Evolutionary conservation across 2,329 filamentous ascomycete genomes (phyloP), one percentile per base, ranked within the genome.

Genomic region (Claviceps purpurea): DNA sequence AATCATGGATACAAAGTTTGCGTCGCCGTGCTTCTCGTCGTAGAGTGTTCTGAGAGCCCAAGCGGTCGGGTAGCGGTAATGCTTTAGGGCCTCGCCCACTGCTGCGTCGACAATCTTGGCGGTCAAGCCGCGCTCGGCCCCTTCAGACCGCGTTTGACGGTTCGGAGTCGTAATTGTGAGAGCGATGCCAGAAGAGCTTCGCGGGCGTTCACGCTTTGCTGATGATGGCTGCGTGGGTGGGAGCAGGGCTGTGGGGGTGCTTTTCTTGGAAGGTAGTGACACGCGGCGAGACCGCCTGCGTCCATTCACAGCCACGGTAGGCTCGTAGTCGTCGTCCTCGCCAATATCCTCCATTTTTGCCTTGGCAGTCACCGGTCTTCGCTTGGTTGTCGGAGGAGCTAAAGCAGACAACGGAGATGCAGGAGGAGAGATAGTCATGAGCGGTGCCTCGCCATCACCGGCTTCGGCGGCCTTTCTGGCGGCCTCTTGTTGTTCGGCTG

Each of bases 41-140:
- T 80, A 83, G 54, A 82, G 69, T 14, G 72, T 74, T 50, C 78
- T 72, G 54, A 84, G 68, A 43, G 80, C 79, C 69, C 74, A 83
- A 2, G 80, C 81, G 8, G 79, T 83, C 51, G 78, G 77, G 61
- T 79, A 82, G 54, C 77, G 76, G 55, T 71, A 70, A 60, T 77
- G 72, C 54, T 71, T 67, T 48, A 84, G 64, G 5, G 79, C 79
- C 59, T 80, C 73, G 10, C 79, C 73, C 34, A 82, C 76, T n/a
- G 78, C 78, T 37, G 65, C 60, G 61, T 80, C 75, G 41, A 84
- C 70, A 30, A 80, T 73, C 59, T 68, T 73, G 58, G 76, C 76
- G 26, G 71, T 69, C 38, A 72, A 62, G 41, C 73, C 72, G 55
- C 69, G 72, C 56, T 72, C 69, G 40, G 64, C 59, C 1, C 61